These are phyloP conservation scores for Citrus mangshanensis DNA, from an alignment of 345 rosid species.

Conservation along the genomic window DNA sequence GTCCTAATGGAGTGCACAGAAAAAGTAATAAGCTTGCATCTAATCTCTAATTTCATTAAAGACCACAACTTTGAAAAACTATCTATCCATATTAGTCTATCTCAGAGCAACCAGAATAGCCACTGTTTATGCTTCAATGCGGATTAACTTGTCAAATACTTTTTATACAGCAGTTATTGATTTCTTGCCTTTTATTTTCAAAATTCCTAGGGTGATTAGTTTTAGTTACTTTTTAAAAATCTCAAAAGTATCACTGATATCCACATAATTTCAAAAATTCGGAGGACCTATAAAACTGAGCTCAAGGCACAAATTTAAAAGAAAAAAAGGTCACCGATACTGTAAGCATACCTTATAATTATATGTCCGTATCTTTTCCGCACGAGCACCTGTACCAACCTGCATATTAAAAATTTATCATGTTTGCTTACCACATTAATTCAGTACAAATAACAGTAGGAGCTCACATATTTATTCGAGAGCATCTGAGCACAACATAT, in stretches of 20 bases:
- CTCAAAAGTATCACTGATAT: neutral
- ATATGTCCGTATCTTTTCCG: constrained; percentile 95
- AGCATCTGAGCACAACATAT: neutral
- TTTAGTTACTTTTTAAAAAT: neutral
- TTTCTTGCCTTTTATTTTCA: neutral
- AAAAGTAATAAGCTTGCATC: constrained; percentile 8
- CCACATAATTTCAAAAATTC: neutral
- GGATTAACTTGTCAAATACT: neutral
- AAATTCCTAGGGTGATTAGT: neutral
- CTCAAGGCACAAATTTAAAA: neutral
- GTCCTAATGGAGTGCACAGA: constrained; percentile 44
- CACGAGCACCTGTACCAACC: constrained; percentile 96
- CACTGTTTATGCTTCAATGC: neutral
- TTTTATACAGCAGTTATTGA: neutral
- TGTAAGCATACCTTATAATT: constrained; percentile 63
- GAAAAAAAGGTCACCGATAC: neutral
- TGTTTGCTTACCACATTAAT: neutral
- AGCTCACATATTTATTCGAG: neutral
- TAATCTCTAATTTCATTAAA: neutral
- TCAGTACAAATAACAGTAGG: neutral
- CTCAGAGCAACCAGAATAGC: neutral
- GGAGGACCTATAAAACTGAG: neutral
- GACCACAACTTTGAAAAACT: neutral
- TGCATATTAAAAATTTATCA: constrained; percentile 25
- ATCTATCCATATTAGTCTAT: neutral